phyloP scores from a whole-genome alignment of 495 filamentous ascomycete species.

The Tetracladium marchalianum region DNA sequence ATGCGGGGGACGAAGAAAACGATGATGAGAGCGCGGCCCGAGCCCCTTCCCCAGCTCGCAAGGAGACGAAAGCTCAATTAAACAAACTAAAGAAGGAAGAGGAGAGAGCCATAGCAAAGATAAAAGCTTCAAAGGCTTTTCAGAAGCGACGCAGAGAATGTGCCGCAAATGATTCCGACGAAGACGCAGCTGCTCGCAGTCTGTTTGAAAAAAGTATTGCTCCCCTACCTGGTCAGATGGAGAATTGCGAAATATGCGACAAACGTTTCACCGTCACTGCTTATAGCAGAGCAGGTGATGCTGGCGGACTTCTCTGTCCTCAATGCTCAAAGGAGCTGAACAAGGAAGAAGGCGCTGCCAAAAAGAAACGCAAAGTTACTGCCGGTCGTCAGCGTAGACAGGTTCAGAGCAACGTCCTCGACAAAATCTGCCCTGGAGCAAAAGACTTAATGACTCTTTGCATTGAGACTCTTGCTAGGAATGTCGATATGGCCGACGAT shows the following conservation, averaged over 20 bases:
- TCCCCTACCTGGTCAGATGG: constrained; percentile 75
- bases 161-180: constrained; percentile 36
- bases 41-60: constrained; percentile 14
- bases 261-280: constrained; percentile 91
- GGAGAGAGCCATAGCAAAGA: constrained; percentile 54
- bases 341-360: constrained; percentile 51
- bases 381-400: constrained; percentile 51
- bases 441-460: constrained; percentile 68
- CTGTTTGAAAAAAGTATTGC: constrained; percentile 48
- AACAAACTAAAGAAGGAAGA: constrained; percentile 26
- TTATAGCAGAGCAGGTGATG: constrained; percentile 73
- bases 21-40: constrained; percentile 22
- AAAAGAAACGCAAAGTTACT: constrained; percentile 40
- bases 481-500: constrained; percentile 73
- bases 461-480: constrained; percentile 73
- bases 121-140: constrained; percentile 65
- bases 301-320: constrained; percentile 74
- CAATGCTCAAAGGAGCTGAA: constrained; percentile 74
- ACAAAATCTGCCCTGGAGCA: constrained; percentile 64
- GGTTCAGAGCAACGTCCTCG: constrained; percentile 66
- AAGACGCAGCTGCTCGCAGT: constrained; percentile 39
- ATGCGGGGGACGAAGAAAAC: constrained; percentile 7
- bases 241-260: constrained; percentile 75
- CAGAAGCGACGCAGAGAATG: constrained; percentile 33
- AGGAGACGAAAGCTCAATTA: constrained; percentile 17